A percentile compares a stretch with the other conserved stretches of the same genome.
These are phyloP conservation scores for Aureobasidium sp. DNA, from an alignment of 2,329 filamentous ascomycete genomes.

Conservation along the genomic window DNA sequence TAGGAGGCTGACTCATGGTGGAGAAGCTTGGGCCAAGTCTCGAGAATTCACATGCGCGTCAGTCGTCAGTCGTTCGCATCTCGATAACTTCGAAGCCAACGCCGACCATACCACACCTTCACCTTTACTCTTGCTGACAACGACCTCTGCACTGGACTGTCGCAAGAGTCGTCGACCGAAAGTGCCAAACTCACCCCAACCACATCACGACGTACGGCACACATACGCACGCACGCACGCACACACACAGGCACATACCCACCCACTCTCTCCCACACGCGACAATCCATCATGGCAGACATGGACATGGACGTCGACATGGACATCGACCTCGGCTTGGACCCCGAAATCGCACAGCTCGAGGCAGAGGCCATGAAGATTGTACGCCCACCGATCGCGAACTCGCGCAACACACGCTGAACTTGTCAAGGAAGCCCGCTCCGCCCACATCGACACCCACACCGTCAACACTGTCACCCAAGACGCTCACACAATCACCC, in stretches of 20 bases:
- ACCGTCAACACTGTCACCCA: constrained; percentile 24
- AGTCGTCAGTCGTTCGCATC: neutral
- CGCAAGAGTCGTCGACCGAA: neutral
- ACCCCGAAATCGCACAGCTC: constrained; percentile 25
- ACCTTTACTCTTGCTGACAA: neutral
- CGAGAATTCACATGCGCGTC: constrained; percentile 9
- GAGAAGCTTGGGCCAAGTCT: neutral
- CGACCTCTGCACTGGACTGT: constrained; percentile 9
- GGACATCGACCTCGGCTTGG: constrained; percentile 21
- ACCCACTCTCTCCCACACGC: too few relatives aligned
- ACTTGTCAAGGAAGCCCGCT: constrained; percentile 16
- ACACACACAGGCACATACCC: too few relatives aligned
- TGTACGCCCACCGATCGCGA: constrained; percentile 1
- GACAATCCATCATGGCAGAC: constrained; percentile 19
- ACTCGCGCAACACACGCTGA: constrained; percentile 11
- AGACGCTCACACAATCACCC: constrained; percentile 21
- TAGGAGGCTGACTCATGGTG: neutral
- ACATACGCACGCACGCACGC: too few relatives aligned
- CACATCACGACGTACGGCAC: neutral
- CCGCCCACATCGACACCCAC: constrained; percentile 24
- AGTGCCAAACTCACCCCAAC: neutral
- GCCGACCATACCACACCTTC: neutral
- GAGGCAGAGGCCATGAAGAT: constrained; percentile 22
- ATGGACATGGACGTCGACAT: constrained; percentile 27
- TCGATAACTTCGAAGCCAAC: neutral